Evolutionary conservation across 1,139 yeast species (phyloP), one percentile per base, ranked within the genome.

Genomic region (Yamadazyma blattariae): DNA sequence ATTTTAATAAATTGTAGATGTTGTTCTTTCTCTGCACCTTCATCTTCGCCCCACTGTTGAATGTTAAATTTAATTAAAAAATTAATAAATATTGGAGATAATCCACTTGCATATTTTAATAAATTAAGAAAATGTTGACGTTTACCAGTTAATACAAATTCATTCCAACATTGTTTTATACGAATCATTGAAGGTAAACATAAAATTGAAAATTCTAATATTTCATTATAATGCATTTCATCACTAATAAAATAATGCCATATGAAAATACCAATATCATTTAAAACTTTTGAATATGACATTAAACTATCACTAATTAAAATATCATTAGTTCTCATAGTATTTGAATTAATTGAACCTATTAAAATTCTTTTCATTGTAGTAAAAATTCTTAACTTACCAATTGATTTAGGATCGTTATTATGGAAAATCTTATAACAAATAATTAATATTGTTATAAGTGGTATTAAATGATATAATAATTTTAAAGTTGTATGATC

Each of bases 301-400:
- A 92, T 83, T 34, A 89, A 62, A 4, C 88, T 79, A 64, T 89
- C 97, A 7, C 95, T 79, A 8, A 88, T 58, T 38, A 90, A 60
- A 32, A 88, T 84, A 53, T 89, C 96, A 39, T 86, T 84, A 20
- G 86, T 79, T 50, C 96, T 67, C 61, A 77, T 64, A 3, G 72
- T 67, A 18, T 59, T 47, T 4, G 68, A 58, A 46, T 82, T 79
- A 41, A 84, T 75, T 9, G 67, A 62, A 5, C 94, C 88, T 32
- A 62, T 30, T 16, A 74, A 32, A 33, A 82, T 64, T 44, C 96
- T 59, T 47, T 67, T 61, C 41, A 75, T 46, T 14, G 86, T 74
- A 33, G 75, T 56, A 43, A 59, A 59, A 21, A 73, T 59, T 30
- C 81, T 57, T 25, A 58, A 51, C 35, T 74, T 74, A 8, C 78